Conservation (phyloP, 345 rosid genomes). For the Capsella bursapastoris region DNA sequence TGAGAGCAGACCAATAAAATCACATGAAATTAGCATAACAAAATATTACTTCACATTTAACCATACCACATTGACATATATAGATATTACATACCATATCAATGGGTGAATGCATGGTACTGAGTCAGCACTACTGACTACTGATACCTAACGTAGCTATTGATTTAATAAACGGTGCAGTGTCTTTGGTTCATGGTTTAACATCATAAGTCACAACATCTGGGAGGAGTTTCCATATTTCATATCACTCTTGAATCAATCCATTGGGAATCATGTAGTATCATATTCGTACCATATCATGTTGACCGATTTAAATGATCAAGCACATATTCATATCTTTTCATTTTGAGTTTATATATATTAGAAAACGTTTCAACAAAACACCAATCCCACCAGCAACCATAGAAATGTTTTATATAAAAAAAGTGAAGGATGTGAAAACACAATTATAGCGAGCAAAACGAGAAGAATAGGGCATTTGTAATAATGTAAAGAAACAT, state of each 20-base stretch:
- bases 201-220: neutral
- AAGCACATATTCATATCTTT: neutral
- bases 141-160: no score
- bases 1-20: neutral
- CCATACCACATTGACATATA: no score
- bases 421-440: neutral
- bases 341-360: neutral
- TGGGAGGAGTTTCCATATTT: neutral
- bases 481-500: neutral
- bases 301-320: neutral
- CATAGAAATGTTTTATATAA: neutral
- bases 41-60: neutral
- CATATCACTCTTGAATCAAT: neutral
- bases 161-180: no score
- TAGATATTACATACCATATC: no score
- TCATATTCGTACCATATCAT: neutral
- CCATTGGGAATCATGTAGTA: neutral
- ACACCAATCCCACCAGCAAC: neutral
- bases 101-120: no score
- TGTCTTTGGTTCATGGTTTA: neutral
- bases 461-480: conserved; percentile 4
- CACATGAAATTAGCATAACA: neutral
- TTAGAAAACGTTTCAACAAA: neutral
- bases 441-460: conserved; percentile 8
- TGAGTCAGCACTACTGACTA: no score